Base-by-base conservation (phyloP, 2,329 filamentous ascomycete species). In the Colletotrichum sp. region DNA sequence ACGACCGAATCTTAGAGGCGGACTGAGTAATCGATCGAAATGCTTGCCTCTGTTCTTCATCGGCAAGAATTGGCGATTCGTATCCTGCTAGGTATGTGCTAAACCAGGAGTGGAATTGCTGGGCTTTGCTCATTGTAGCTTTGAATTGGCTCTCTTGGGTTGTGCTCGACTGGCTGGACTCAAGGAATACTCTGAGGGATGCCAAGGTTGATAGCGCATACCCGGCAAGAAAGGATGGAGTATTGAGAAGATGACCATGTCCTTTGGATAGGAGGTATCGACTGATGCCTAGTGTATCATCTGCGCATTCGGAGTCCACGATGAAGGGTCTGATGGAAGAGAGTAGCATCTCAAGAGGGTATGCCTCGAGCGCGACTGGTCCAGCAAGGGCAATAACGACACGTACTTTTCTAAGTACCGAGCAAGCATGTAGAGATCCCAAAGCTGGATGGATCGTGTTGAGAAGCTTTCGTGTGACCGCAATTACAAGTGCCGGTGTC, bases 331-430 rank as follows among this genome's bases (percentile, higher is more conserved):
- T 90, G 24, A 98, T 88, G 2, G 94, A 93, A 80, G 96, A 95
- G 3, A 99, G 88, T 1, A 98, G 89, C 95, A 98, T 97, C 83
- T 99, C 95, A 16, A 98, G 84, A 13, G 95, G 95, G 81, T 99
- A 99, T 0, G 94, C 94, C 55, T 92, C 87, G 28, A 94, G 88
- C n/a, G 94, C 95, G 67, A 93, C 89, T 1, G 91, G 83, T 0
- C 95, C 96, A 30, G 95, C 94, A 62, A 99, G 87, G 75, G 92
- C 94, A 30, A 99, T 90, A 18, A 99, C 86, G 10, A 98, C 91
- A 39, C 96, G 91, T 63, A 99, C 90, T 82, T 98, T 98, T 52
- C 96, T 93, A 68, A 99, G 90, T 5, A 98, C 92, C 3, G 95
- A 94, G 82, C 95, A 97, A 49, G 95, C 94, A 83, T 98, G 95